phyloP scores from a whole-genome alignment of 2,329 filamentous ascomycete species.

The Sphaerulina musiva region DNA sequence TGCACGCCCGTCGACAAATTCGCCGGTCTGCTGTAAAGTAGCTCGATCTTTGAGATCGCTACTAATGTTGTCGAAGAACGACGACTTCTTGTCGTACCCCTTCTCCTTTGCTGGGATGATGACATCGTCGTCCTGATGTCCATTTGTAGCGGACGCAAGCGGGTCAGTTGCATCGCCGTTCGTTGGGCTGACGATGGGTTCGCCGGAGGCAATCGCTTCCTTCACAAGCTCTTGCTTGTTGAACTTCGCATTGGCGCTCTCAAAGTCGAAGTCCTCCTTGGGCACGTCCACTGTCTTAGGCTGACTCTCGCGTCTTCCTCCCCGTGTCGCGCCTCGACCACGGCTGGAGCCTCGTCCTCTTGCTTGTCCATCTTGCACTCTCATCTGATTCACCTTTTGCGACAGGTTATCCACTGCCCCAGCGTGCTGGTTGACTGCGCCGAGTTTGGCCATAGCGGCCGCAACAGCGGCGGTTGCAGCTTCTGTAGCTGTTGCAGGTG shows the following conservation, averaged over 20 bases:
- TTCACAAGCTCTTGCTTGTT: conserved; percentile 83
- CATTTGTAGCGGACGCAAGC: conserved; percentile 26
- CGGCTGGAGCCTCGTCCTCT: conserved; percentile 38
- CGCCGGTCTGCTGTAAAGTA: conserved; percentile 49
- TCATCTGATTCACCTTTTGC: conserved; percentile 71
- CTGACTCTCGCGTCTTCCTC: conserved; percentile 28
- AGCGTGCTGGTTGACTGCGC: conserved; percentile 28
- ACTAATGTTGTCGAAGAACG: conserved; percentile 98
- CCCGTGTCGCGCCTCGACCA: conserved; percentile 43
- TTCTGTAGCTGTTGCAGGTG: conserved; percentile 55
- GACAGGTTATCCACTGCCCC: conserved; percentile 59
- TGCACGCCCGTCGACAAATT: conserved; percentile 64
- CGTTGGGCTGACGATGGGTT: conserved; percentile 49
- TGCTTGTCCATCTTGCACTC: conserved; percentile 34
- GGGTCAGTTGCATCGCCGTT: conserved; percentile 24
- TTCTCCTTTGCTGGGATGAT: conserved; percentile 41
- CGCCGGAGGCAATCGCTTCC: conserved; percentile 74
- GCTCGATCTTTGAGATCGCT: conserved; percentile 86
- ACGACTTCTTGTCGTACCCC: conserved; percentile 78
- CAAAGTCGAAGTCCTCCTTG: conserved; percentile 87
- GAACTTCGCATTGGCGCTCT: conserved; percentile 77
- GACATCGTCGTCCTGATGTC: conserved; percentile 31
- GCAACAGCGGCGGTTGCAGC: conserved; percentile 72
- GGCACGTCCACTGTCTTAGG: conserved; percentile 71
- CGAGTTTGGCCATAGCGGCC: conserved; percentile 69